Conservation (phyloP, 2,329 filamentous ascomycete genomes). For the Neurospora crassa region DNA sequence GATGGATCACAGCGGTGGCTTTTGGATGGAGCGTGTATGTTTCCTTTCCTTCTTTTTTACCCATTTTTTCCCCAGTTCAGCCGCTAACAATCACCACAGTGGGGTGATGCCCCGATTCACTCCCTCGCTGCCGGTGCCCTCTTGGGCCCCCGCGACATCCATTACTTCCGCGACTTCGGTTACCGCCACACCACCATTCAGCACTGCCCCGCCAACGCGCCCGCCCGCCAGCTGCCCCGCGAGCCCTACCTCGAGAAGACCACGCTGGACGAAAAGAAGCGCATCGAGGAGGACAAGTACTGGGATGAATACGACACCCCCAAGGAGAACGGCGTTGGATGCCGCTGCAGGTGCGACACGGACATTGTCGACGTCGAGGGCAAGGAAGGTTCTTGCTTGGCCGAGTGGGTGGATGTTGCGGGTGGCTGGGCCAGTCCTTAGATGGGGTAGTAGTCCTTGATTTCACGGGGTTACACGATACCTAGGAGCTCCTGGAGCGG, state of each 20-base stretch:
- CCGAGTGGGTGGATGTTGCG: conserved; percentile 95
- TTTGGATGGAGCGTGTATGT: conserved; percentile 94
- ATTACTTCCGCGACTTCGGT: conserved; percentile 98
- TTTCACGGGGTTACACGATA: background rate
- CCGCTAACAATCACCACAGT: conserved; percentile 42
- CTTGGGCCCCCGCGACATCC: conserved; percentile 71
- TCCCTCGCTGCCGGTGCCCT: conserved; percentile 90
- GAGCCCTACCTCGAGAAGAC: conserved; percentile 75
- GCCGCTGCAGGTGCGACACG: conserved; percentile 91
- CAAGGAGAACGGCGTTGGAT: conserved; percentile 94
- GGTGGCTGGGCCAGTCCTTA: conserved; percentile 70
- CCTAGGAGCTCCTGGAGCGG: background rate
- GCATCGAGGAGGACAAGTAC: conserved; percentile 88
- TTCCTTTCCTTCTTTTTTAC: background rate
- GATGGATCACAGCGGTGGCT: conserved; percentile 96
- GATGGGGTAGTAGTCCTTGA: conserved; percentile 57
- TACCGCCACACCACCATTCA: conserved; percentile 98
- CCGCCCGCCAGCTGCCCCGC: conserved; percentile 72
- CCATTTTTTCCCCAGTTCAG: background rate
- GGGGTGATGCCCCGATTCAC: conserved; percentile 97
- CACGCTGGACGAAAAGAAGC: conserved; percentile 70
- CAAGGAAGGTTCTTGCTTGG: conserved; percentile 89
- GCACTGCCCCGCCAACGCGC: conserved; percentile 90
- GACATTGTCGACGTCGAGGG: conserved; percentile 97
- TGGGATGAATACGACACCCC: conserved; percentile 82